A percentile compares a stretch with the other conserved stretches of the same genome.
Conservation (phyloP, 2,329 filamentous ascomycete species). For the Albifimbria verrucaria region DNA sequence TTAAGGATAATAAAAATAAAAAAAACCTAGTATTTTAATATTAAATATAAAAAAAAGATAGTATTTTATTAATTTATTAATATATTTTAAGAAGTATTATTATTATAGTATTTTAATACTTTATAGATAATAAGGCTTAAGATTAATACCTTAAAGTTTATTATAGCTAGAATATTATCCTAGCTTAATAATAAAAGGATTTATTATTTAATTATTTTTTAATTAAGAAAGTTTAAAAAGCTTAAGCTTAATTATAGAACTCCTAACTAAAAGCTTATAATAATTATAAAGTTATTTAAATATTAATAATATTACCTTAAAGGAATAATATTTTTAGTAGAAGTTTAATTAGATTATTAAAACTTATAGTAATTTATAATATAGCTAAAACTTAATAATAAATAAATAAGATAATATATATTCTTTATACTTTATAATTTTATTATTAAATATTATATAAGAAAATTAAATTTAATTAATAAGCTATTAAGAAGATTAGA, state of each 20-base stretch:
- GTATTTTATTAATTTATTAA: neutral
- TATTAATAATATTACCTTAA: neutral
- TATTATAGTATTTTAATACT: conserved; percentile 1
- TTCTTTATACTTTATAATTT: neutral
- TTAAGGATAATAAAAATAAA: conserved; percentile 1
- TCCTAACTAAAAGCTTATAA: neutral
- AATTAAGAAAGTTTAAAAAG: neutral
- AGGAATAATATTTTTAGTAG: neutral
- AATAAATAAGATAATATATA: neutral
- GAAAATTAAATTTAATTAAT: neutral
- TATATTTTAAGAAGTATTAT: conserved; percentile 1
- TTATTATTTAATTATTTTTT: neutral
- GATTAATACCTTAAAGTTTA: neutral
- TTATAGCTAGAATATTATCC: neutral
- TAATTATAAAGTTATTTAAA: neutral
- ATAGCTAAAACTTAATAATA: neutral
- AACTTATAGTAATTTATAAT: conserved; percentile 1
- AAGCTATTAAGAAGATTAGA: neutral
- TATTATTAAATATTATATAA: conserved; percentile 1
- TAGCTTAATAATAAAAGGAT: neutral
- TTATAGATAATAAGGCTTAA: neutral
- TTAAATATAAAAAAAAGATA: neutral
- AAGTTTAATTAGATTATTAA: conserved; percentile 2
- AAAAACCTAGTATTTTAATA: neutral
- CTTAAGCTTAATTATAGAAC: conserved; percentile 1